phyloP scores from a whole-genome alignment of 345 rosid genomes.

The Bruguiera gymnorhiza region DNA sequence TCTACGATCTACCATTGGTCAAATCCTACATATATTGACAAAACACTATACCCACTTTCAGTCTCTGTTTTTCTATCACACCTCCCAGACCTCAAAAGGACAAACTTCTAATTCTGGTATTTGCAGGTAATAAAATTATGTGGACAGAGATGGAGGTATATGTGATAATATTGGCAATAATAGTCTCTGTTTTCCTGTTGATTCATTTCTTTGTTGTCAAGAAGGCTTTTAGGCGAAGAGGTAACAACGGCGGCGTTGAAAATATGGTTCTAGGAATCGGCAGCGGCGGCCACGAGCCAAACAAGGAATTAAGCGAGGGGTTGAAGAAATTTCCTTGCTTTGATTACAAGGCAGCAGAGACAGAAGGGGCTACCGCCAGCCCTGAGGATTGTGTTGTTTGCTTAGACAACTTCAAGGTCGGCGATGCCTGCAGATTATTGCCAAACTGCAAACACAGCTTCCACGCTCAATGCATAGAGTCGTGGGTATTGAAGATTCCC shows the following conservation, averaged over 20 bases:
- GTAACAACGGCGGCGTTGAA: not conserved
- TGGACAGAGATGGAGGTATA: constrained; percentile 33
- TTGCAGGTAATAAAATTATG: constrained; percentile 1
- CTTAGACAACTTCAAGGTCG: constrained; percentile 35
- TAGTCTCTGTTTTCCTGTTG: constrained; percentile 33
- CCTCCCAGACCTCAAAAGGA: no score
- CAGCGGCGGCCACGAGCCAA: not conserved
- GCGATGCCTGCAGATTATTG: constrained; percentile 43
- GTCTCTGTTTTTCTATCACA: no score
- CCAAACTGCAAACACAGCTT: constrained; percentile 44
- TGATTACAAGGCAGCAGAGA: constrained; percentile 29
- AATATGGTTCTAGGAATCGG: not conserved
- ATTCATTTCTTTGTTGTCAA: constrained; percentile 42
- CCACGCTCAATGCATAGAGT: constrained; percentile 43
- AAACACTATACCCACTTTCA: no score
- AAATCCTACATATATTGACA: no score
- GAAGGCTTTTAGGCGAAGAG: constrained; percentile 31
- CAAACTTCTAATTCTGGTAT: not conserved
- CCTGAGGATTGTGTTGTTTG: constrained; percentile 44
- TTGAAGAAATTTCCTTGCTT: constrained; percentile 39
- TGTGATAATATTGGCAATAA: constrained; percentile 30
- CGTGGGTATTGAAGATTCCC: constrained; percentile 41
- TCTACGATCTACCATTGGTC: no score
- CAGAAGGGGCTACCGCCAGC: constrained; percentile 6
- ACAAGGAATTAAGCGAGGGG: constrained; percentile 27